Evolutionary conservation across 306 rosid species (phyloP), one percentile per base, ranked within the genome.

Genomic region (Gleditsia sinensis): DNA sequence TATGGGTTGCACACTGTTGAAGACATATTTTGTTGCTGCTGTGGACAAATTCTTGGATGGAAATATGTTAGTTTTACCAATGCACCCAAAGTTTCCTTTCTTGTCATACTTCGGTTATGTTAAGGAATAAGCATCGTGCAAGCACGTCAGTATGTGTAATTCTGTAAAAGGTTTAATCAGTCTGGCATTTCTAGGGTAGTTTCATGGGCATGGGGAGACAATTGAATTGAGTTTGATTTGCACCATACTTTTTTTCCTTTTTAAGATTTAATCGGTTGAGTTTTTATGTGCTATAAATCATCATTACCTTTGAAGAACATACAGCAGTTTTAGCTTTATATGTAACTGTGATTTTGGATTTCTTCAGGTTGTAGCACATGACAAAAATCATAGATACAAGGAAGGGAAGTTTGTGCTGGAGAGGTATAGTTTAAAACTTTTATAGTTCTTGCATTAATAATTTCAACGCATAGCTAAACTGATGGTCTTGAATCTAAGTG

Each of bases 21-120:
- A 88, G 98, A 94, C 78, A 83, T 88, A 66, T 86, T 85, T 77
- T 91, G 97, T 78, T 89, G 96, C 87, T 77, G 88, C 82, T 94
- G 96, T 46, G 97, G 97, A 64, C 94, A 91, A 80, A 58, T 86
- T 78, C 90, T 94, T 76, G 96, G 98, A 45, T 94, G 97, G 98
- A 94, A 88, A 94, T 94, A 94, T 88, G 97, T 89, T 81, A 85
- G 91, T 43, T 83, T 80, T 83, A 12, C 54, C 49, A 28, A n/a
- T 74, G 33, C 75, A 46, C 19, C 50, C 57, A 9, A 53, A 16
- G 56, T 46, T 59, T 67, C 49, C 33, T 59, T 69, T 53, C 42
- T 7, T 78, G 36, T 58, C 57, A 37, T 53, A 30, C 36, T 45
- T 60, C 51, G 16, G 57, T 82, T 51, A 53, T 21, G 37, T 43